Conservation (phyloP, 1,139 yeast species). For the Protomyces gravidus region DNA sequence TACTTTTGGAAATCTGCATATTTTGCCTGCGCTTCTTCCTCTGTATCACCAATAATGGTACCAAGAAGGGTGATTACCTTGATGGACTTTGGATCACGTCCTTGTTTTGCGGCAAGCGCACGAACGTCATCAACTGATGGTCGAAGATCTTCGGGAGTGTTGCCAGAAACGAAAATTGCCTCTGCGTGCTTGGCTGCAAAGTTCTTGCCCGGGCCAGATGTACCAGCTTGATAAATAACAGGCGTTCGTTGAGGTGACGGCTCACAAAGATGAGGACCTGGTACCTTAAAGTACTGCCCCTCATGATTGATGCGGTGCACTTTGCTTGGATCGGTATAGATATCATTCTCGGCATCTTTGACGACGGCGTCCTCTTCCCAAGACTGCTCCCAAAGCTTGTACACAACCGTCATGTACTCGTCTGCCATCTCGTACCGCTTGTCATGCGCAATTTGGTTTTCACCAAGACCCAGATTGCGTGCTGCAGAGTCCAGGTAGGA, state of each 20-base stretch:
- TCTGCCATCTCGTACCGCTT: slow-evolving; percentile 44
- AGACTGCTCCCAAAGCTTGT: slow-evolving; percentile 43
- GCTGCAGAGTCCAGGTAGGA: slow-evolving; percentile 43
- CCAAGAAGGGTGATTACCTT: slow-evolving; percentile 39
- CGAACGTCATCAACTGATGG: slow-evolving; percentile 14
- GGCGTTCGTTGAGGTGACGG: slow-evolving; percentile 47
- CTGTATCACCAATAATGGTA: slow-evolving; percentile 40
- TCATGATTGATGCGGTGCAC: slow-evolving; percentile 43
- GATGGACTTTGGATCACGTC: slow-evolving; percentile 39
- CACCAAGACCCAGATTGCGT: slow-evolving; percentile 41
- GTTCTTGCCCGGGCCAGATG: slow-evolving; percentile 44
- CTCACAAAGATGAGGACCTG: slow-evolving; percentile 44
- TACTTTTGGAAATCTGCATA: slow-evolving; percentile 36
- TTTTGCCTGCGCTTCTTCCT: slow-evolving; percentile 41
- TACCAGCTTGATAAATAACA: slow-evolving; percentile 46
- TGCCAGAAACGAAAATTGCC: slow-evolving; percentile 38
- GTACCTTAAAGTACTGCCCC: slow-evolving; percentile 44
- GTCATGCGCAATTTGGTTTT: slow-evolving; percentile 42
- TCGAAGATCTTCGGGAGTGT: slow-evolving; percentile 27
- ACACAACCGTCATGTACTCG: slow-evolving; percentile 44
- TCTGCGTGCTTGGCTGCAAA: slow-evolving; percentile 47
- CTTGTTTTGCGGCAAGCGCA: slow-evolving; percentile 36
- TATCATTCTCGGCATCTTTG: slow-evolving; percentile 34
- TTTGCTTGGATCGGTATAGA: slow-evolving; percentile 41
- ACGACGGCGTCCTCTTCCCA: slow-evolving; percentile 47